These are phyloP conservation scores for Plectosphaerella sp. DNA, from an alignment of 2,329 filamentous ascomycete genomes.

Conservation along the genomic window DNA sequence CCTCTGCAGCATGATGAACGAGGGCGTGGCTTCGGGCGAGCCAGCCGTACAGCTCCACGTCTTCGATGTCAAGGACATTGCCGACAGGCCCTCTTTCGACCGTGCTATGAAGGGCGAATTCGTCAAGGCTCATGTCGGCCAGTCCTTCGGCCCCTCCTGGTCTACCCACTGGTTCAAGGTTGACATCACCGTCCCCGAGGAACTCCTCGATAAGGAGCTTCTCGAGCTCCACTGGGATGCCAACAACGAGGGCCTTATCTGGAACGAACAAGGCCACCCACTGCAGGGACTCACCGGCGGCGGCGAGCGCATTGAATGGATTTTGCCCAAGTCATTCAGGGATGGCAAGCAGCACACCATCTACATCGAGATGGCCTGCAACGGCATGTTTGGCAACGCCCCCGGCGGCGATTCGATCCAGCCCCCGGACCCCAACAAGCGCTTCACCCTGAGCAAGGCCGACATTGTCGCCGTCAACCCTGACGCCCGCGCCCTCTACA, in stretches of 20 bases:
- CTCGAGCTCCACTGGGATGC: conserved; percentile 98
- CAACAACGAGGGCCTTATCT: conserved; percentile 90
- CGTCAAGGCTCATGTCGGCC: conserved; percentile 67
- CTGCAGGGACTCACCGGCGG: conserved; percentile 89
- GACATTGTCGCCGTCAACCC: conserved; percentile 88
- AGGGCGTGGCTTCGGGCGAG: conserved; percentile 61
- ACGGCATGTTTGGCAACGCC: conserved; percentile 96
- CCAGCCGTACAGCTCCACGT: conserved; percentile 68
- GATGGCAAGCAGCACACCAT: conserved; percentile 85
- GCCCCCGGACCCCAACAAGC: conserved; percentile 79
- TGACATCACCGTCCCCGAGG: conserved; percentile 68
- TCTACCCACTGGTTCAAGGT: conserved; percentile 97
- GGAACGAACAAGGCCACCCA: conserved; percentile 84
- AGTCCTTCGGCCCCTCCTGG: conserved; percentile 90
- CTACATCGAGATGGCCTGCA: conserved; percentile 98
- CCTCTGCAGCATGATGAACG: conserved; percentile 60
- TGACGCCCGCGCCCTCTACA: conserved; percentile 74
- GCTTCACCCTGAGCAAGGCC: conserved; percentile 71
- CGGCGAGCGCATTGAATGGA: conserved; percentile 86
- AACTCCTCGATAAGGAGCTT: conserved; percentile 70
- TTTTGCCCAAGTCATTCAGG: conserved; percentile 74
- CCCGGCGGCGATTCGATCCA: conserved; percentile 81
- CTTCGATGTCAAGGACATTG: conserved; percentile 71
- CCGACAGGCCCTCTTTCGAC: conserved; percentile 77
- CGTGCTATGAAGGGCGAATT: conserved; percentile 76